Percentiles rank a stretch among this genome's conserved stretches.
Conservation (phyloP, 1,284 basidiomycete species). For the Naganishia sp. region DNA sequence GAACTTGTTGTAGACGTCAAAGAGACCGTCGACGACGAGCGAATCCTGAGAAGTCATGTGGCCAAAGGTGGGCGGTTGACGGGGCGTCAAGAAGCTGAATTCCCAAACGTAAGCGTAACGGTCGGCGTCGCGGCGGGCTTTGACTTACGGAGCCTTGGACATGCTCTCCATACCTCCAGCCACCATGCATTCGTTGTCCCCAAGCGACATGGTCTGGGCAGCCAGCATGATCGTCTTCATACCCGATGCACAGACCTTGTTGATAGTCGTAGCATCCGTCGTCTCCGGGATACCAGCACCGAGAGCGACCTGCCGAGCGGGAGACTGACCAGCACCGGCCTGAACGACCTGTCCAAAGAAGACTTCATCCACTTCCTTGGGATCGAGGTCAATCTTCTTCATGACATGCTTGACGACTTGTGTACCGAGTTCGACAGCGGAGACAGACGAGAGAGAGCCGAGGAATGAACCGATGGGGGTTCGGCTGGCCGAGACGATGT, state of each 20-base stretch:
- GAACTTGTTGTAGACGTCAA: conserved; percentile 93
- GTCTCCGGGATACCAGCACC: conserved; percentile 70
- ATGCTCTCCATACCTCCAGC: conserved; percentile 98
- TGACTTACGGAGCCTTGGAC: conserved; percentile 85
- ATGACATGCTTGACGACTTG: conserved; percentile 89
- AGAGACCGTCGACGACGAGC: conserved; percentile 89
- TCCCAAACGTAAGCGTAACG: neutral
- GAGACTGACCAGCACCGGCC: conserved; percentile 92
- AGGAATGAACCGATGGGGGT: conserved; percentile 95
- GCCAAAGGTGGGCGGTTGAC: conserved; percentile 83
- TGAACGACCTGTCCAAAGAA: conserved; percentile 97
- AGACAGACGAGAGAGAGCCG: conserved; percentile 81
- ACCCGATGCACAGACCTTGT: conserved; percentile 97
- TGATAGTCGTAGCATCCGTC: conserved; percentile 97
- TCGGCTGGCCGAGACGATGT: conserved; percentile 90
- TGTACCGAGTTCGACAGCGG: conserved; percentile 86
- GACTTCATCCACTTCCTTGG: conserved; percentile 84
- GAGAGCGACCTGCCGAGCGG: conserved; percentile 92
- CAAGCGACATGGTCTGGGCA: conserved; percentile 82
- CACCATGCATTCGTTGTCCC: conserved; percentile 75
- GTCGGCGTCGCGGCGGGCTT: neutral
- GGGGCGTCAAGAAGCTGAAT: conserved; percentile 83
- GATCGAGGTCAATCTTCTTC: conserved; percentile 74
- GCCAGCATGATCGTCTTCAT: conserved; percentile 94
- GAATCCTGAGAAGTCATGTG: conserved; percentile 86